These are phyloP conservation scores for Penicillium canescens DNA, from an alignment of 495 filamentous ascomycete genomes.

Conservation along the genomic window DNA sequence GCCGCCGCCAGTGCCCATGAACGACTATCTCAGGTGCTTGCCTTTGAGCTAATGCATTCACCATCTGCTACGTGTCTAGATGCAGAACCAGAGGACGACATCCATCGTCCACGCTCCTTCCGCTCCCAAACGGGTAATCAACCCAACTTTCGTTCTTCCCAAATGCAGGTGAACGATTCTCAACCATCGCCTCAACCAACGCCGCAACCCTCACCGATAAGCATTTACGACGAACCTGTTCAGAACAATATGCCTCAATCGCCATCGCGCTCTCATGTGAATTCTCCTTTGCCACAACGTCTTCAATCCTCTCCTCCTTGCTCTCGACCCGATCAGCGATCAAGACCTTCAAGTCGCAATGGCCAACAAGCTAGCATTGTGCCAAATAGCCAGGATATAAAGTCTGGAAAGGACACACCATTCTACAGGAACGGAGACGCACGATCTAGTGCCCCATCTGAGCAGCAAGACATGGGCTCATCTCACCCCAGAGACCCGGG, in stretches of 20 bases:
- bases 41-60: conserved; percentile 27
- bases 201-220: conserved; percentile 1
- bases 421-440: conserved; percentile 8
- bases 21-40: conserved; percentile 43
- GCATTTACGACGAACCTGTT: neutral
- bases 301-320: conserved; percentile 28
- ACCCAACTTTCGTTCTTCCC: conserved; percentile 28
- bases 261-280: conserved; percentile 11
- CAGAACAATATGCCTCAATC: neutral
- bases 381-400: neutral
- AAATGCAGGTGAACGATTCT: conserved; percentile 49
- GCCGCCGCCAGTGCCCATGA: conserved; percentile 37
- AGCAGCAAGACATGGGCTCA: neutral
- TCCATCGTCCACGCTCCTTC: neutral
- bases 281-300: conserved; percentile 30
- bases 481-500: conserved; percentile 5
- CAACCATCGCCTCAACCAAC: conserved; percentile 41
- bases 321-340: conserved; percentile 5
- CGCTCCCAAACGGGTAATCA: conserved; percentile 10
- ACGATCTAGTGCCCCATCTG: conserved; percentile 17
- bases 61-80: conserved; percentile 4
- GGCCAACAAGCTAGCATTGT: conserved; percentile 4
- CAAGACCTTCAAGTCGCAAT: neutral
- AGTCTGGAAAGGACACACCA: conserved; percentile 5
- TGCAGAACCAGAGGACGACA: neutral